Percentiles rank a stretch among this genome's conserved stretches.
Evolutionary conservation across 1,284 basidiomycete species (phyloP).

Genomic region (Marasmius fiardii): DNA sequence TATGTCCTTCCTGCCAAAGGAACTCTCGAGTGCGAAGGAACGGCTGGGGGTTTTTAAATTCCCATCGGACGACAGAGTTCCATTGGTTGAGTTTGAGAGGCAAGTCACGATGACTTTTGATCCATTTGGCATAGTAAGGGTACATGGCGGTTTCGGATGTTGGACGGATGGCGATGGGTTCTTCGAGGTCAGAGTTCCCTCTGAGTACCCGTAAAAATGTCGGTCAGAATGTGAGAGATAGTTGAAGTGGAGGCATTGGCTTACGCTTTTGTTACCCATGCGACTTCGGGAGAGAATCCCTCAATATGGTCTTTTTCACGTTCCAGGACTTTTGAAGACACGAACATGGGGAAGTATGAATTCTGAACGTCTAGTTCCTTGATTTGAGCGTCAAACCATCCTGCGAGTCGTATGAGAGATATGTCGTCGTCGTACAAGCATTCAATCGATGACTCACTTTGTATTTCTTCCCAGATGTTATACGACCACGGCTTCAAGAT

Average conservation of each 20-base stretch:
- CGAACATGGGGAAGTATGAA: slow-evolving; percentile 99
- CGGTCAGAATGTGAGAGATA: neutral
- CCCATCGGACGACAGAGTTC: slow-evolving; percentile 99
- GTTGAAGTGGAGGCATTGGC: slow-evolving; percentile 21
- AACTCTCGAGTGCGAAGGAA: slow-evolving; percentile 99
- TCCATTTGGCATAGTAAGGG: slow-evolving; percentile 94
- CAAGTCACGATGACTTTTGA: slow-evolving; percentile 95
- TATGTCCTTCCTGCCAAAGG: slow-evolving; percentile 99
- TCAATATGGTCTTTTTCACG: slow-evolving; percentile 99
- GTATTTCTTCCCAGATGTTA: slow-evolving; percentile 95
- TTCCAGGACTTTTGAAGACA: slow-evolving; percentile 90
- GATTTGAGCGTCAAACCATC: slow-evolving; percentile 91
- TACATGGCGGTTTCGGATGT: slow-evolving; percentile 22
- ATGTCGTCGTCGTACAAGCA: slow-evolving; percentile 2
- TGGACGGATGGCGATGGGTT: slow-evolving; percentile 84
- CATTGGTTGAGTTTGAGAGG: slow-evolving; percentile 98
- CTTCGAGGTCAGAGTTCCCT: slow-evolving; percentile 91
- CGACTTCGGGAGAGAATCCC: slow-evolving; percentile 99
- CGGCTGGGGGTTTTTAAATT: slow-evolving; percentile 99
- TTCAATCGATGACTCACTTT: slow-evolving; percentile 48
- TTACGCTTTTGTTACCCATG: slow-evolving; percentile 97
- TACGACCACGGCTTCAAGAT: slow-evolving; percentile 98
- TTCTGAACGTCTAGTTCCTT: slow-evolving; percentile 96
- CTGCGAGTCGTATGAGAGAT: slow-evolving; percentile 33
- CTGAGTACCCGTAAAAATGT: slow-evolving; percentile 34